Percentiles rank a stretch among this genome's conserved stretches.
Conservation (phyloP, 2,329 filamentous ascomycete species). For the Aspergillus glaucus region DNA sequence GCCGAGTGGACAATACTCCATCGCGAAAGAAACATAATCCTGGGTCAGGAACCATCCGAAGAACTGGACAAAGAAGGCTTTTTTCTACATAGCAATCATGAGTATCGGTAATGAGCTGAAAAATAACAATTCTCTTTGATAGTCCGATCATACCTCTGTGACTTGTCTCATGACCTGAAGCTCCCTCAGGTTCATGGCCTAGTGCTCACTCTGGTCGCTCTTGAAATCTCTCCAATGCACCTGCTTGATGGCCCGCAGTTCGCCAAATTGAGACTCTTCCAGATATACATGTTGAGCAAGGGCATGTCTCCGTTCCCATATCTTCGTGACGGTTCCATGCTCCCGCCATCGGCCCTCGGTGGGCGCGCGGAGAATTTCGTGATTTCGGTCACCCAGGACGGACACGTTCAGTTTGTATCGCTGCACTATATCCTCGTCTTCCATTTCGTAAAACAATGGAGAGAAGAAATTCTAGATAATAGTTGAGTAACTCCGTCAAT, state of each 20-base stretch:
- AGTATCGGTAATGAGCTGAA: no score
- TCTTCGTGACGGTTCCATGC: neutral
- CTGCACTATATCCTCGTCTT: neutral
- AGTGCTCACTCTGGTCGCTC: neutral
- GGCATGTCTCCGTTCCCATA: neutral
- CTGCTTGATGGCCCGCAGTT: neutral
- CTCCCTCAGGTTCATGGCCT: neutral
- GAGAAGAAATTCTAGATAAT: no score
- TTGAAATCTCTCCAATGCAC: neutral
- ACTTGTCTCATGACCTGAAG: conserved; percentile 1
- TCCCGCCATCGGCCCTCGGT: neutral
- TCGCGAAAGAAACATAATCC: conserved; percentile 2
- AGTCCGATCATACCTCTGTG: neutral
- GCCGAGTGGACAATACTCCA: conserved; percentile 5
- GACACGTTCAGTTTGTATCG: conserved; percentile 1
- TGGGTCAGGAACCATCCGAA: conserved; percentile 2
- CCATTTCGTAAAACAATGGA: conserved; percentile 1
- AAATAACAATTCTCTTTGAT: no score
- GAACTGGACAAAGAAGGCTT: conserved; percentile 4
- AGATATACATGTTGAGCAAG: neutral
- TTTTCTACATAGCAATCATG: neutral
- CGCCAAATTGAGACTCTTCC: neutral
- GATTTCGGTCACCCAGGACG: conserved; percentile 1
- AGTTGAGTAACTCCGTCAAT: no score
- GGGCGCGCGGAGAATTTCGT: neutral